Evolutionary conservation across 805 yeast species (phyloP), one percentile per base, ranked within the genome.

Genomic region (Yarrowia osloensis): DNA sequence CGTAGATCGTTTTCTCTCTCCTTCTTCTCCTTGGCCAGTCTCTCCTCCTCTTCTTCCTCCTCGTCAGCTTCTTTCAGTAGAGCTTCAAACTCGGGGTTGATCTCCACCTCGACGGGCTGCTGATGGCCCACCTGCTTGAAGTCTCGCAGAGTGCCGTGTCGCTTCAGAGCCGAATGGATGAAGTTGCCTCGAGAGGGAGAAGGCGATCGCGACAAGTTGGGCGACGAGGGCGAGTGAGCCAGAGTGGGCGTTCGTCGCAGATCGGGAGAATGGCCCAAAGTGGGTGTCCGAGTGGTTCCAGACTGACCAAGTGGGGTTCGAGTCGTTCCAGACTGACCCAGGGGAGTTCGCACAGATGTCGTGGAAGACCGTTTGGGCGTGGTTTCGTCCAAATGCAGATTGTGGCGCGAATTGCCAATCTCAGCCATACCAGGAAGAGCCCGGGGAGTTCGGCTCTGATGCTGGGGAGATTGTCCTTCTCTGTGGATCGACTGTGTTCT

Each of bases 151-250:
- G 73, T 71, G 3, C 70, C 70, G 50, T 71, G 73, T 7, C 75
- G 62, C 55, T 69, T 71, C 31, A 73, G 69, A n/a, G 75, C 75
- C n/a, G 73, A 70, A 28, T 71, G 72, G 17, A 73, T 67, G 55
- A 73, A 73, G 44, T 71, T 68, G 11, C 73, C 74, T 42, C 70
- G 42, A 7, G 73, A 52, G 9, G 75, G 74, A 42, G 70, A 67
- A 6, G 70, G 59, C 12, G 71, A 65, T 26, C 69, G 61, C 33
- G 62, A 33, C 31, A 39, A n/a, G 19, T 15, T 52, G 21, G 37
- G 68, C 52, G 52, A 52, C 4, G 44, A 26, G 1, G 68, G 61
- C 7, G 47, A 44, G 4, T 61, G 52, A 1, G 52, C 57, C 19
- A 50, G 19, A 22, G 57, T 50, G 4, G 57, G 52, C 3, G 47